phyloP scores from a whole-genome alignment of 768 basidiomycete species.

The Boletus reticuloceps region DNA sequence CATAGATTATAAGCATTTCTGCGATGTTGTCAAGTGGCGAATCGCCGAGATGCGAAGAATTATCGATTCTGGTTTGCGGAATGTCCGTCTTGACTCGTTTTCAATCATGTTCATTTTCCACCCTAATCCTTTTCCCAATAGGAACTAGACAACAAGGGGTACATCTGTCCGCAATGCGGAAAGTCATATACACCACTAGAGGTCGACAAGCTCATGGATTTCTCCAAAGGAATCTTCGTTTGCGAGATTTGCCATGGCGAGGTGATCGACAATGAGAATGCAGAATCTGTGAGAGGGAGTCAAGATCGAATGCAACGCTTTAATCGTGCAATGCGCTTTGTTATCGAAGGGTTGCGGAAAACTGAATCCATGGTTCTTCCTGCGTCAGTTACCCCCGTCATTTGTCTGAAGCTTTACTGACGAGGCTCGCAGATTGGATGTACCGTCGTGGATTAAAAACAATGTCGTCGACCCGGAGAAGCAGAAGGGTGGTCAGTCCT shows the following conservation, averaged over 20 bases:
- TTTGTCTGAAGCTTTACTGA: neutral
- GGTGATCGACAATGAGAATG: conserved; percentile 88
- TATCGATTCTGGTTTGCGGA: conserved; percentile 83
- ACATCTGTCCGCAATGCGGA: conserved; percentile 88
- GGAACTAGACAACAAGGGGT: conserved; percentile 98
- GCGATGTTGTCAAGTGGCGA: conserved; percentile 97
- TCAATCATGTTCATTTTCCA: neutral
- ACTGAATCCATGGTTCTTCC: conserved; percentile 87
- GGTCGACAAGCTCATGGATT: conserved; percentile 80
- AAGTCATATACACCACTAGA: conserved; percentile 85
- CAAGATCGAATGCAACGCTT: conserved; percentile 97
- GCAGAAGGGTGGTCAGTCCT: conserved; percentile 48
- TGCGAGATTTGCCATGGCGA: conserved; percentile 90
- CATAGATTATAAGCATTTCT: conserved; percentile 93
- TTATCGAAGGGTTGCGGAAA: conserved; percentile 83
- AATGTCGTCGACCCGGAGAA: conserved; percentile 65
- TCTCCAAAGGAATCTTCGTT: conserved; percentile 57
- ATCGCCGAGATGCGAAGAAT: conserved; percentile 88
- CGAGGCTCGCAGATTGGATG: conserved; percentile 62
- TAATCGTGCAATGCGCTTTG: conserved; percentile 85
- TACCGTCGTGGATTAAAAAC: conserved; percentile 75
- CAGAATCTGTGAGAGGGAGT: conserved; percentile 77
- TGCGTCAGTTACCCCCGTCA: conserved; percentile 48
- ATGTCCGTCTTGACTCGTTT: conserved; percentile 48
- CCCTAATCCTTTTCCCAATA: conserved; percentile 28